Evolutionary conservation across 2,329 filamentous ascomycete genomes (phyloP).

Genomic region (Pseudogymnoascus sp.): DNA sequence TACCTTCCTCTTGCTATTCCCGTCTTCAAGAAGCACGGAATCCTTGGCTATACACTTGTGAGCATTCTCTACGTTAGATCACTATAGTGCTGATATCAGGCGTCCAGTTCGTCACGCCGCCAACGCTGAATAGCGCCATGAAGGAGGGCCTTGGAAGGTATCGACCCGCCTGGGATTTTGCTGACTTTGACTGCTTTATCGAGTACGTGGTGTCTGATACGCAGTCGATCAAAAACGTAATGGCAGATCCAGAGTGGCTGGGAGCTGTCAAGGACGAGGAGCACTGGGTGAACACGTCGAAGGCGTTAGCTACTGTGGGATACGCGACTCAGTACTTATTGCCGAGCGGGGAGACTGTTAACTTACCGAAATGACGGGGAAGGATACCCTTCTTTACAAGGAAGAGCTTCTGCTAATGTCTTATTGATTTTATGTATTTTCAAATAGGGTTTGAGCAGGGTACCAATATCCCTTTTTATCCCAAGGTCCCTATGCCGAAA

Average conservation of each 20-base stretch:
- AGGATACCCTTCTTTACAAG: background rate
- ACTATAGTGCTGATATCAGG: conserved; percentile 11
- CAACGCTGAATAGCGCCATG: conserved; percentile 19
- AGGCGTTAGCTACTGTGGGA: conserved; percentile 24
- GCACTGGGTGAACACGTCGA: conserved; percentile 27
- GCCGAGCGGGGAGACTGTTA: conserved; percentile 24
- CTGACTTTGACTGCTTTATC: conserved; percentile 28
- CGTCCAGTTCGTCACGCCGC: conserved; percentile 23
- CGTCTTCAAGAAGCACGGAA: conserved; percentile 26
- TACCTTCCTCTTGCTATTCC: conserved; percentile 27
- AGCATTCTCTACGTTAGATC: conserved; percentile 10
- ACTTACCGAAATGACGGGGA: conserved; percentile 16
- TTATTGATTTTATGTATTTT: background rate
- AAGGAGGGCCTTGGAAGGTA: conserved; percentile 18
- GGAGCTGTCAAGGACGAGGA: conserved; percentile 24
- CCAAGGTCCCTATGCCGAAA: background rate
- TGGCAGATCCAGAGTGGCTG: conserved; percentile 26
- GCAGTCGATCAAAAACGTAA: conserved; percentile 20
- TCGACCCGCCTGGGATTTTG: conserved; percentile 16
- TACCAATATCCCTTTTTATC: conserved; percentile 1
- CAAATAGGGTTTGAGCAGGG: conserved; percentile 3
- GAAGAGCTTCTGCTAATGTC: background rate
- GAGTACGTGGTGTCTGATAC: conserved; percentile 25
- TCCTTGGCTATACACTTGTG: conserved; percentile 25
- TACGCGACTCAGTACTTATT: conserved; percentile 25